phyloP scores from a whole-genome alignment of 2,329 filamentous ascomycete genomes.

The Ceratocystis destructans region DNA sequence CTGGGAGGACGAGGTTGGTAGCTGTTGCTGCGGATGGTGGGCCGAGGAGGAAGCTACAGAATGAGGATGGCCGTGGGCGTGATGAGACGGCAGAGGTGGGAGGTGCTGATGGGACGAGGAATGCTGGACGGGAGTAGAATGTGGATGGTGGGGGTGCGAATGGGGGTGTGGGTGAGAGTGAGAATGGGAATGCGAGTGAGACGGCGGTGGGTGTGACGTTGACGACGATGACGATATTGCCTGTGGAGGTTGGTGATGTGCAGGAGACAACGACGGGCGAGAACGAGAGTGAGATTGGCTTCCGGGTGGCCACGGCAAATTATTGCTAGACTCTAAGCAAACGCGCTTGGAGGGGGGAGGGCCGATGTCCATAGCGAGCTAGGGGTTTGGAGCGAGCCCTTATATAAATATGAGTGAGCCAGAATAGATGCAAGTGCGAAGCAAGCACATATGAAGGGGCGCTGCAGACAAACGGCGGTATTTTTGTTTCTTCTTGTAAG shows the following conservation, averaged over 20 bases:
- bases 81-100: constrained; percentile 23
- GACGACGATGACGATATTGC: constrained; percentile 24
- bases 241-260: constrained; percentile 22
- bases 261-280: constrained; percentile 29
- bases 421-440: constrained; percentile 3
- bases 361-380: constrained; percentile 12
- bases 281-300: constrained; percentile 7
- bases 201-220: constrained; percentile 24
- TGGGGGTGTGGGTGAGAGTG: constrained; percentile 17
- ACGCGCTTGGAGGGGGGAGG: constrained; percentile 9
- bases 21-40: not conserved
- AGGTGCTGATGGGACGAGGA: constrained; percentile 22
- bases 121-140: constrained; percentile 4
- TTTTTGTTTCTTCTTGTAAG: not conserved
- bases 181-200: constrained; percentile 17
- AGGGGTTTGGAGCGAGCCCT: constrained; percentile 11
- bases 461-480: not conserved
- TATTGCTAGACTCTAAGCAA: constrained; percentile 4
- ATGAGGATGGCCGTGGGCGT: constrained; percentile 4
- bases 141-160: constrained; percentile 22
- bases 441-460: constrained; percentile 6
- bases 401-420: constrained; percentile 16
- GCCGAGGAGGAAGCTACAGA: not conserved
- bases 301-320: constrained; percentile 6
- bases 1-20: constrained; percentile 13